Conservation (phyloP, 345 rosid species). For the Eutrema japonicum region DNA sequence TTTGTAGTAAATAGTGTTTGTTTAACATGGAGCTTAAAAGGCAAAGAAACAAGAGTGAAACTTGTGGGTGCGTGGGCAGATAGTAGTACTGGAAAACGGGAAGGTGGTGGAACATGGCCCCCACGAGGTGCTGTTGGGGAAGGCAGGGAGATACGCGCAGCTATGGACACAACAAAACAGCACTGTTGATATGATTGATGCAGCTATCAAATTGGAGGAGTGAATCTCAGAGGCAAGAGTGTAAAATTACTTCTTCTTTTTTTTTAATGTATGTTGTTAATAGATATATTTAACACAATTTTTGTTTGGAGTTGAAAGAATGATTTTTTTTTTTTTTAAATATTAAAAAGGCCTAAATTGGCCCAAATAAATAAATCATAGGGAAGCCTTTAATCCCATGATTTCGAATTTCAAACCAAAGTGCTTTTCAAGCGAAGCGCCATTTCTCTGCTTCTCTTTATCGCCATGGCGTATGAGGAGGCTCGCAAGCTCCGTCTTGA, state of each 20-base stretch:
- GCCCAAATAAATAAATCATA: not conserved
- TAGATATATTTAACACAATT: slow-evolving; percentile 14
- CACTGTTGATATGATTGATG: slow-evolving; percentile 63
- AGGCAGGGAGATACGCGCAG: slow-evolving; percentile 94
- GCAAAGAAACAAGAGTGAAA: slow-evolving; percentile 10
- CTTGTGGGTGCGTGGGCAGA: slow-evolving; percentile 51
- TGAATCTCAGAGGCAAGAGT: slow-evolving; percentile 22
- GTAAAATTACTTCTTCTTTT: slow-evolving; percentile 27
- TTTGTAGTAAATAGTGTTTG: slow-evolving; percentile 29
- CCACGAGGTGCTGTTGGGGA: slow-evolving; percentile 75
- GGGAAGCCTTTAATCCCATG: no score
- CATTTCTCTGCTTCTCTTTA: not conserved
- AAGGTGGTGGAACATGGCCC: slow-evolving; percentile 93
- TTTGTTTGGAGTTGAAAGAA: not conserved
- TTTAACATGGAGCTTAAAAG: not conserved
- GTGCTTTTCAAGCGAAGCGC: slow-evolving; percentile 23
- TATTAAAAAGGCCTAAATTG: not conserved
- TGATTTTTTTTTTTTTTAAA: not conserved
- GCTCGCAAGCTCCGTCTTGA: slow-evolving; percentile 52
- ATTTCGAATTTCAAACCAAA: not conserved
- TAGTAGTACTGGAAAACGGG: slow-evolving; percentile 90
- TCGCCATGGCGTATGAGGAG: slow-evolving; percentile 48
- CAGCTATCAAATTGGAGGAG: slow-evolving; percentile 53
- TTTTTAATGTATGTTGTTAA: slow-evolving; percentile 9
- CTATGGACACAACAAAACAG: slow-evolving; percentile 93